Evolutionary conservation across 371 early-diverging fungal species (phyloP).

Genomic region (Dentiscutata heterogama): DNA sequence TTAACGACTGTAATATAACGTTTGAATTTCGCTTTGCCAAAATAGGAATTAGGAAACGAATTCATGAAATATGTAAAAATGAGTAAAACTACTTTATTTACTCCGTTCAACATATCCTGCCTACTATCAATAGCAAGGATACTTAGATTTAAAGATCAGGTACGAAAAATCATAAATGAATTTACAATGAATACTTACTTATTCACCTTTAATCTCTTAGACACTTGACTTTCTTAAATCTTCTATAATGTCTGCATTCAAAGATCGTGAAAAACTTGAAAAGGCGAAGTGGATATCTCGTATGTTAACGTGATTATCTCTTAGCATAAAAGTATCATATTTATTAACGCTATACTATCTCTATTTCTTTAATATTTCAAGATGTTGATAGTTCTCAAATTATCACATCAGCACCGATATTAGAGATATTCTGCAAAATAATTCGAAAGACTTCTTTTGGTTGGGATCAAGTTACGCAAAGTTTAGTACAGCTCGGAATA

Average conservation of each 20-base stretch:
- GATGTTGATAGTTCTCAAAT: conserved; percentile 2
- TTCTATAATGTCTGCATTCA: conserved; percentile 59
- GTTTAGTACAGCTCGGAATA: conserved; percentile 64
- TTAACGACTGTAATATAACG: not conserved
- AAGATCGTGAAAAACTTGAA: conserved; percentile 62
- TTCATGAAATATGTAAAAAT: conserved; percentile 64
- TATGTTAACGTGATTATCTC: conserved; percentile 44
- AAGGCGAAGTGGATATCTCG: conserved; percentile 63
- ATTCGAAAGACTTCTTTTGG: conserved; percentile 64
- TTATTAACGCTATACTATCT: not conserved
- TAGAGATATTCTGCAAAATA: conserved; percentile 50
- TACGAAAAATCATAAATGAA: conserved; percentile 43
- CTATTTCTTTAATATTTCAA: not conserved
- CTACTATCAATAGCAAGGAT: conserved; percentile 68
- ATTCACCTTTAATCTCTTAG: conserved; percentile 42
- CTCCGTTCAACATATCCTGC: conserved; percentile 65
- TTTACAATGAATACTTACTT: not conserved
- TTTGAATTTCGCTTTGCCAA: not conserved
- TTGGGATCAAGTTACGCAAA: conserved; percentile 72
- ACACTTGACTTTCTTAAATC: conserved; percentile 64
- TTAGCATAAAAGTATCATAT: not conserved
- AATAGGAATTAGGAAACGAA: conserved; percentile 64
- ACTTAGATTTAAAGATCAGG: conserved; percentile 67
- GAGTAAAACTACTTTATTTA: conserved; percentile 56
- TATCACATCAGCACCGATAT: conserved; percentile 39